A percentile compares a stretch with the other conserved stretches of the same genome.
phyloP scores from a whole-genome alignment of 2,329 filamentous ascomycete genomes.

The Coniochaeta sp. region DNA sequence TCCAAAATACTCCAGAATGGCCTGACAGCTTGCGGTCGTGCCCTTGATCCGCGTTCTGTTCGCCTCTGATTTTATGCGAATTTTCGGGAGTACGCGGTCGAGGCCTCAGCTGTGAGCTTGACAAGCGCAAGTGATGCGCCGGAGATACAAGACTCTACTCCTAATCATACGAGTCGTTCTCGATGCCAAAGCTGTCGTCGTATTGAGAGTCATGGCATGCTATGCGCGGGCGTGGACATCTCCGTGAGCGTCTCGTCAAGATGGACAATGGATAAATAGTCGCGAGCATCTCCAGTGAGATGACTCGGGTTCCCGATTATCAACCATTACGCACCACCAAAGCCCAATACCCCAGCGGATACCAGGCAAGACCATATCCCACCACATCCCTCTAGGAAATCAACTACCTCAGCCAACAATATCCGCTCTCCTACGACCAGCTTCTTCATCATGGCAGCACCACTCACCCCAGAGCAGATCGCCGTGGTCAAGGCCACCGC shows the following conservation, averaged over 20 bases:
- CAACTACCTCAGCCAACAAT: background rate
- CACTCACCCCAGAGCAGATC: conserved; percentile 57
- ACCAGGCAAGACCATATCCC: too few relatives aligned
- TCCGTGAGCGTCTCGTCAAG: background rate
- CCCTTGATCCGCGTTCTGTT: background rate
- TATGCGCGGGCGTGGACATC: background rate
- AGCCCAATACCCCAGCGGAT: too few relatives aligned
- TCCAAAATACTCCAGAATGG: background rate
- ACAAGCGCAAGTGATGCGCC: background rate
- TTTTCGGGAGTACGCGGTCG: background rate
- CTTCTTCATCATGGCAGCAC: conserved; percentile 10
- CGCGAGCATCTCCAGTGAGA: background rate
- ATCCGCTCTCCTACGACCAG: background rate
- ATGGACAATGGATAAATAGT: background rate
- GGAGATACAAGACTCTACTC: background rate
- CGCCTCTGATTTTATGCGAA: background rate
- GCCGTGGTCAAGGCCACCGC: conserved; percentile 70
- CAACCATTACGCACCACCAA: background rate
- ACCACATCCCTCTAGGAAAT: background rate
- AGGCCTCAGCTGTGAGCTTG: too few relatives aligned
- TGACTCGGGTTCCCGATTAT: background rate
- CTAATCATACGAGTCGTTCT: background rate
- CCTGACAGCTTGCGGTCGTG: background rate
- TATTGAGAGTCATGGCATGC: background rate
- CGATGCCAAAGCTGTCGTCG: background rate